Conservation (phyloP, 2,329 filamentous ascomycete genomes). For the Pseudogymnoascus sp. region DNA sequence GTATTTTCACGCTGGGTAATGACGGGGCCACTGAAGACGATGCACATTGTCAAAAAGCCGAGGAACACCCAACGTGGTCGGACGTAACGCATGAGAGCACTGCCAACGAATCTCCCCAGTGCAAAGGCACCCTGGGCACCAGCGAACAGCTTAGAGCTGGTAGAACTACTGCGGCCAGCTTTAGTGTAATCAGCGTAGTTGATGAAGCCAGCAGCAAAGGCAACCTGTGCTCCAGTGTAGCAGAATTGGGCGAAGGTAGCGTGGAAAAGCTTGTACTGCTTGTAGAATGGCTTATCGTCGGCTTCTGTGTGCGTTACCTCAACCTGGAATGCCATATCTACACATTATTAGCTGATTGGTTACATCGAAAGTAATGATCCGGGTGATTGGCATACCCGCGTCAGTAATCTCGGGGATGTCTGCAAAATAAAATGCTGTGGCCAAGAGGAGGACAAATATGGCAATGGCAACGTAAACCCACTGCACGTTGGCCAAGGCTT, state of each 20-base stretch:
- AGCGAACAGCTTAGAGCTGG: constrained; percentile 51
- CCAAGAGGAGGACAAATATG: constrained; percentile 49
- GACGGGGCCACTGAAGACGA: constrained; percentile 42
- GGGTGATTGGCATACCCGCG: constrained; percentile 51
- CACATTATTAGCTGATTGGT: constrained; percentile 14
- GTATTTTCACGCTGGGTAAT: constrained; percentile 42
- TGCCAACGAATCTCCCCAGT: constrained; percentile 62
- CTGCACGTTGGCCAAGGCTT: constrained; percentile 51
- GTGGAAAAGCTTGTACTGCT: constrained; percentile 69
- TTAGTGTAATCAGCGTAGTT: constrained; percentile 43
- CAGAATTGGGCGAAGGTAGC: constrained; percentile 69
- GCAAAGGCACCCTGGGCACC: constrained; percentile 70
- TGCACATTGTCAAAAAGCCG: constrained; percentile 44
- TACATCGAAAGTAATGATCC: neutral
- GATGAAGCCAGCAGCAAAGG: constrained; percentile 60
- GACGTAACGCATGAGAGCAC: constrained; percentile 55
- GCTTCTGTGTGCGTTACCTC: constrained; percentile 32
- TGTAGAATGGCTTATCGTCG: constrained; percentile 54
- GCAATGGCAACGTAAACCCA: constrained; percentile 59
- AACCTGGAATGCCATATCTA: constrained; percentile 24
- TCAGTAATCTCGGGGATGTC: constrained; percentile 48
- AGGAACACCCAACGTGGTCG: constrained; percentile 60
- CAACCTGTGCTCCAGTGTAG: constrained; percentile 65
- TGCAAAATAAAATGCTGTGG: constrained; percentile 50
- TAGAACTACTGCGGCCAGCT: constrained; percentile 24